These are phyloP conservation scores for Obba rivulosa DNA, from an alignment of 768 basidiomycete species.

Conservation along the genomic window DNA sequence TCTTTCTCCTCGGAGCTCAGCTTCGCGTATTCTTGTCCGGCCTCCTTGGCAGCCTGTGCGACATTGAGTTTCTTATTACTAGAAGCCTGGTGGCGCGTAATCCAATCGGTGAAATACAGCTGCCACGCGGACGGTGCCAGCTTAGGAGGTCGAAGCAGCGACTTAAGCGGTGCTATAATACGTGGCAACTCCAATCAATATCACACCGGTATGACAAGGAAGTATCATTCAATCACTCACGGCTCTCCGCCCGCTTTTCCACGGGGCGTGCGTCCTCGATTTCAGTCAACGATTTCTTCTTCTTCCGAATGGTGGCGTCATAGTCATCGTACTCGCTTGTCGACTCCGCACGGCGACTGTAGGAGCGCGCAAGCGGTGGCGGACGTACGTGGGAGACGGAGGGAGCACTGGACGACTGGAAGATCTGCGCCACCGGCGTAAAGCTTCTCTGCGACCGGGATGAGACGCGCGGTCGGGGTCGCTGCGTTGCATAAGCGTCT, in stretches of 20 bases:
- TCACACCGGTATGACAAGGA: slow-evolving; percentile 11
- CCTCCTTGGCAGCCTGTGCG: slow-evolving; percentile 92
- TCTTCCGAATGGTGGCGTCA: slow-evolving; percentile 70
- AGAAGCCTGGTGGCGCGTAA: slow-evolving; percentile 77
- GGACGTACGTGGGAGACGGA: slow-evolving; percentile 43
- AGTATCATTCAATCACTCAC: slow-evolving; percentile 9
- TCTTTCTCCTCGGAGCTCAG: slow-evolving; percentile 79
- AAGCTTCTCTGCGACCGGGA: slow-evolving; percentile 32
- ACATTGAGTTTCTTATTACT: slow-evolving; percentile 87
- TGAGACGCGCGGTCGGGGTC: slow-evolving; percentile 30
- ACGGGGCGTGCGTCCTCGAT: slow-evolving; percentile 18
- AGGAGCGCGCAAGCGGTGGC: slow-evolving; percentile 49
- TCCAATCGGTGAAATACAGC: slow-evolving; percentile 94
- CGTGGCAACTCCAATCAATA: slow-evolving; percentile 11
- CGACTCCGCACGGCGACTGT: slow-evolving; percentile 66
- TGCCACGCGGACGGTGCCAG: slow-evolving; percentile 95
- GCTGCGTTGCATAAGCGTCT: slow-evolving; percentile 36
- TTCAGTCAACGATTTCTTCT: slow-evolving; percentile 34
- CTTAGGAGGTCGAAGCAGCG: slow-evolving; percentile 80
- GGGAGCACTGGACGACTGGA: slow-evolving; percentile 72
- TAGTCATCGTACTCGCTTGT: slow-evolving; percentile 55
- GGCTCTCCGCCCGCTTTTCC: slow-evolving; percentile 18
- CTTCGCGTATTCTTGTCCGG: slow-evolving; percentile 83
- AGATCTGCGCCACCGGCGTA: slow-evolving; percentile 46
- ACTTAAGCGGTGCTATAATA: slow-evolving; percentile 59